Evolutionary conservation across 805 yeast genomes (phyloP), one percentile per base, ranked within the genome.

Genomic region (Ogataea thermomethanolica): DNA sequence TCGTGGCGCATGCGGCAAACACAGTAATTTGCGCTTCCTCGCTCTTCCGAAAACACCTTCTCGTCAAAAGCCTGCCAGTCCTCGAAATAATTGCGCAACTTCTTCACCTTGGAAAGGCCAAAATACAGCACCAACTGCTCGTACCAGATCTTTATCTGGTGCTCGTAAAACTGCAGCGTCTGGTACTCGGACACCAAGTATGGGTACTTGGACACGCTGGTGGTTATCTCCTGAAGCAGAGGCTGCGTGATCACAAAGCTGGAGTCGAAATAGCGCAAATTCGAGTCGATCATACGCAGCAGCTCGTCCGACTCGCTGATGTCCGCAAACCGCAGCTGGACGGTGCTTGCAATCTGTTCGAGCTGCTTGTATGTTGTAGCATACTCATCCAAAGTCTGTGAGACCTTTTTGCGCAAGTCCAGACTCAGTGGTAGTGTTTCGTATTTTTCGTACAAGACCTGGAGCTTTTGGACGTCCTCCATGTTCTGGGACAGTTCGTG

Each of bases 371-470:
- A 65, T 52, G 81, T 81, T 1, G 88, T 79, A 4, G 88, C 75
- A 42, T 85, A 76, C 43, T 83, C 89, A 52, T 87, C 95, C 35
- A 87, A 60, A 53, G 83, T 79, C 57, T 78, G 75, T 67, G 88
- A 69, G 2, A 91, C 81, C 53, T 81, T 79, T 8, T 23, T 29
- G 28, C 53, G 29, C 11, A 47, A 7, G 21, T 41, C 40, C 9
- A 11, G 8, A 11, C 44, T 45, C 17, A 53, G 25, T 8, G 59
- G 54, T 11, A 51, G 38, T 2, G 22, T n/a, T 12, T 46, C 48
- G 30, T 41, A 45, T 24, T 40, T 39, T 2, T 40, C 44, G 20
- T 44, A 48, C 9, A 43, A 17, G 6, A 13, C 13, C 21, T 43
- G 51, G 14, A 50, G 17, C 15, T 37, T 38, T 3, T 25, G 37